A percentile compares a stretch with the other conserved stretches of the same genome.
phyloP scores from a whole-genome alignment of 257 asterid species.

The Catharanthus roseus region DNA sequence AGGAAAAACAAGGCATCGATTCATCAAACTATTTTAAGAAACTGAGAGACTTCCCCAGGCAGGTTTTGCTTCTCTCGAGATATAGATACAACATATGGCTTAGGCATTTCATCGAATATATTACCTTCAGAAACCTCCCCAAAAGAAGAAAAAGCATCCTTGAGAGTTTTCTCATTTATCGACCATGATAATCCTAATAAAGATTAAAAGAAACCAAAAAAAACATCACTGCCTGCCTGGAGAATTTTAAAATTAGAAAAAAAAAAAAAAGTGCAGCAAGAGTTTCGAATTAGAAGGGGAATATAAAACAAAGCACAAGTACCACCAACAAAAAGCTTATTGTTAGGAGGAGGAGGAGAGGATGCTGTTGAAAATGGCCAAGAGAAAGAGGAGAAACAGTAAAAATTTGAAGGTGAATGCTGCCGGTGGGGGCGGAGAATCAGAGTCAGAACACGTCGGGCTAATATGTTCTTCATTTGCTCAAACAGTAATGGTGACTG shows the following conservation, averaged over 20 bases:
- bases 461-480: constrained; percentile 12
- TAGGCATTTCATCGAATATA: constrained; percentile 28
- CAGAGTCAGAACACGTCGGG: constrained; percentile 10
- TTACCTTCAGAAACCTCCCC: constrained; percentile 46
- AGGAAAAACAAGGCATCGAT: background rate
- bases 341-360: constrained; percentile 26
- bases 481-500: no score
- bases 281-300: background rate
- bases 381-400: background rate
- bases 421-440: background rate
- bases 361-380: background rate
- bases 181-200: constrained; percentile 44
- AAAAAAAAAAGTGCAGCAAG: background rate
- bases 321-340: constrained; percentile 43
- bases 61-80: background rate
- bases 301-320: background rate
- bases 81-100: background rate
- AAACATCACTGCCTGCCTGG: background rate
- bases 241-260: no score
- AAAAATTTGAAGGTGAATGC: background rate
- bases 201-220: background rate
- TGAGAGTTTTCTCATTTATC: constrained; percentile 34
- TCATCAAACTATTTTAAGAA: background rate
- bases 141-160: constrained; percentile 37
- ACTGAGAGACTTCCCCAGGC: background rate